Evolutionary conservation across 495 filamentous ascomycete species (phyloP), one percentile per base, ranked within the genome.

Genomic region (Xylaria venustula): DNA sequence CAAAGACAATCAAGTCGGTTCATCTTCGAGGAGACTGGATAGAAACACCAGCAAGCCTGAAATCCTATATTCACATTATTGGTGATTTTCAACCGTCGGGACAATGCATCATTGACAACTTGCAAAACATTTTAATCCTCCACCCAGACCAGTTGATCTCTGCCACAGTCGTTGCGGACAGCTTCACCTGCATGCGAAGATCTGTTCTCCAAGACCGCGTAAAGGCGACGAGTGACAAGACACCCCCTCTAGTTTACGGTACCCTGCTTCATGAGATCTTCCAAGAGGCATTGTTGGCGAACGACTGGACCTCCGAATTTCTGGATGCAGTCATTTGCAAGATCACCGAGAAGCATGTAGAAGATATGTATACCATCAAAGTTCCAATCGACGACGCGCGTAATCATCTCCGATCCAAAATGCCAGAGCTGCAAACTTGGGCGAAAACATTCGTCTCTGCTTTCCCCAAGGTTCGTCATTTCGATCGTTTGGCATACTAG

Each of bases 81-180:
- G 92, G 92, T n/a, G 76, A 84, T 19, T 95, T 96, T 66, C 77
- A 88, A 54, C 62, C 76, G 4, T 76, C 73, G 11, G 88, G 89
- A 6, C 88, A 85, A 70, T 82, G 91, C 61, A 79, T 96, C 52
- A 75, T 87, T 57, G 88, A 92, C 71, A 90, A 97, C 70, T 73
- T 78, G 23, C 78, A 88, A 54, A 90, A 96, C 66, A 89, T 97
- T 77, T 75, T 98, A 37, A 93, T 98, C 64, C 79, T 98, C 12
- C 92, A 98, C 70, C 94, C 94, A 2, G 94, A 98, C 73, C 93
- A 97, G 75, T 83, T 98, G 22, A 88, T 98, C 52, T 97, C 94
- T 11, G 88, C 93, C 2, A 97, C 93, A 7, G 89, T 93, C 8
- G 88, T 98, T 32, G 94, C 90, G 36, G 94, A 98, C 69, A 95